Evolutionary conservation across 2,329 filamentous ascomycete species (phyloP), one percentile per base, ranked within the genome.

Genomic region (Paecilomyces dactylethromorphus): DNA sequence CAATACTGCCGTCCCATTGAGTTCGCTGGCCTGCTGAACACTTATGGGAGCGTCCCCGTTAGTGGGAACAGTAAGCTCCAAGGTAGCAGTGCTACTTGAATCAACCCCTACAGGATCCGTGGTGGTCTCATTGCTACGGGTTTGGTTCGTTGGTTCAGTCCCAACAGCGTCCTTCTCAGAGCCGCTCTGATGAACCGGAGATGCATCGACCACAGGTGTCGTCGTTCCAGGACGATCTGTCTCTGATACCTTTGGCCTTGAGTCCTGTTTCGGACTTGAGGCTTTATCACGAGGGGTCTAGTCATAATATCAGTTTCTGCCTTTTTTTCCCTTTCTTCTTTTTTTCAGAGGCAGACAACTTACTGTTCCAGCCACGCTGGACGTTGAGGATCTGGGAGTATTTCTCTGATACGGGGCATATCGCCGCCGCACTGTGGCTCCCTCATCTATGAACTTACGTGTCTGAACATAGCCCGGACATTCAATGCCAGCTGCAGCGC

Each of bases 361-460:
- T 45, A 29, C 26, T 13, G 50, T 21, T 24, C 18, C 26, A 26
- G 50, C 26, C 21, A 29, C 29, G 15, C 3, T 52, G 26, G 50
- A 13, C 21, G 50, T 52, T 7, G 22, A 26, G 13, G 50, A 52
- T 13, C 50, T 24, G 10, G 32, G 29, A 22, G 26, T 56, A 24
- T 33, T 45, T n/a, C 72, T 69, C 39, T 70, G 68, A 61, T 75
- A 75, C 21, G 73, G 73, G 56, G 72, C 72, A 67, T 73, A 75
- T 32, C 73, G 67, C 15, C 71, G 71, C 54, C 75, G 69, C 24
- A 77, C 72, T 18, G 74, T 73, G 22, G 73, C 71, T 5, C 75
- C 74, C 58, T 77, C 74, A 56, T 77, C 75, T 53, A 77, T 74
- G 58, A 77, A 77, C 51, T 77, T 77, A 58, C 75, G 74, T 22